phyloP scores from a whole-genome alignment of 2,329 filamentous ascomycete genomes.

The Aureobasidium melanogenum region DNA sequence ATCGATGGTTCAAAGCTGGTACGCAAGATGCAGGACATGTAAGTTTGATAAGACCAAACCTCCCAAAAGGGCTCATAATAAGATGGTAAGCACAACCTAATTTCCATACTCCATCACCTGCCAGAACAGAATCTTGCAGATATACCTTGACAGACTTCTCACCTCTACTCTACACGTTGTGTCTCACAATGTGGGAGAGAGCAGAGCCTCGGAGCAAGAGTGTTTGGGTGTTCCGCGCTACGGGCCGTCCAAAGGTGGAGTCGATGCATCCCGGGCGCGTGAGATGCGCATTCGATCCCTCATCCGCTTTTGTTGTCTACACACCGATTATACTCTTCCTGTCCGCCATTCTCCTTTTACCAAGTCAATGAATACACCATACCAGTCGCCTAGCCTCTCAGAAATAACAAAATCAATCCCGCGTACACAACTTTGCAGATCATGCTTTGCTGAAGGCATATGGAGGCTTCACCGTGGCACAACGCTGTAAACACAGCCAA shows the following conservation, averaged over 20 bases:
- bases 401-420: background rate
- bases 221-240: background rate
- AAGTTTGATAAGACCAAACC: background rate
- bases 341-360: background rate
- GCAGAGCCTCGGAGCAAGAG: background rate
- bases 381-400: background rate
- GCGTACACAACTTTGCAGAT: background rate
- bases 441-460: conserved; percentile 7
- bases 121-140: background rate
- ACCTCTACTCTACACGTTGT: background rate
- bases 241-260: conserved; percentile 3
- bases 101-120: no score
- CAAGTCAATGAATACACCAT: background rate
- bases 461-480: conserved; percentile 10
- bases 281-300: background rate
- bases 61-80: background rate
- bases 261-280: conserved; percentile 2
- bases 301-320: conserved; percentile 2
- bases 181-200: background rate
- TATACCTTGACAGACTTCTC: background rate
- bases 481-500: conserved; percentile 9
- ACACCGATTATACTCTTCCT: background rate
- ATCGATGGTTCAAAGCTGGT: background rate
- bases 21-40: background rate
- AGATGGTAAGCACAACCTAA: background rate